Conservation (phyloP, 306 rosid genomes). For the Canavalia ensiformis region DNA sequence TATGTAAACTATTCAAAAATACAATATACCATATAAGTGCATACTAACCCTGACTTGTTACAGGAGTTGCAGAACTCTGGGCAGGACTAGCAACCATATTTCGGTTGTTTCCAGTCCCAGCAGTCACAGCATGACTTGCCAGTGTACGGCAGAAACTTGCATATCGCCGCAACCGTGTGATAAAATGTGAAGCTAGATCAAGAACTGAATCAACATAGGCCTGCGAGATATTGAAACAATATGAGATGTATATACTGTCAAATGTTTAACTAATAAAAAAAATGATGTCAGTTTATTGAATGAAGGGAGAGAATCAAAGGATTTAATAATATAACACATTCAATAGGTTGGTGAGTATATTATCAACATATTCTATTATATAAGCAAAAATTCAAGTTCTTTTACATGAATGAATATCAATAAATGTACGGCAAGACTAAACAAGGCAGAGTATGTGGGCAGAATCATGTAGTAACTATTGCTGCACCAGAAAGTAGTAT, state of each 20-base stretch:
- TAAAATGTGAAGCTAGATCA: conserved; percentile 98
- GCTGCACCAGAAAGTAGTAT: not conserved
- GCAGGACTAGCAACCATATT: conserved; percentile 87
- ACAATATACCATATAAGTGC: conserved; percentile 10
- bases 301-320: not conserved
- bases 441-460: not conserved
- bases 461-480: conserved; percentile 18
- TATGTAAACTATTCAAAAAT: not conserved
- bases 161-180: conserved; percentile 93
- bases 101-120: conserved; percentile 87
- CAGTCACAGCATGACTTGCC: conserved; percentile 94
- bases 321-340: conserved; percentile 18
- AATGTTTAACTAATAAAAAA: conserved; percentile 21
- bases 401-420: not conserved
- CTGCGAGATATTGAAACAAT: conserved; percentile 58
- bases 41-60: conserved; percentile 79
- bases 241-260: conserved; percentile 32
- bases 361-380: conserved; percentile 17
- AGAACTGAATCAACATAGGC: conserved; percentile 98
- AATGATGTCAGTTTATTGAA: conserved; percentile 27
- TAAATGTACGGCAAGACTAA: conserved; percentile 3
- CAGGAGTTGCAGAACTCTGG: conserved; percentile 82
- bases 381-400: conserved; percentile 2
- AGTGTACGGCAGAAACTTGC: conserved; percentile 94
- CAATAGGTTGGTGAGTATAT: not conserved